A percentile compares a stretch with the other conserved stretches of the same genome.
phyloP scores from a whole-genome alignment of 306 rosid species.

The Vigna radiata region DNA sequence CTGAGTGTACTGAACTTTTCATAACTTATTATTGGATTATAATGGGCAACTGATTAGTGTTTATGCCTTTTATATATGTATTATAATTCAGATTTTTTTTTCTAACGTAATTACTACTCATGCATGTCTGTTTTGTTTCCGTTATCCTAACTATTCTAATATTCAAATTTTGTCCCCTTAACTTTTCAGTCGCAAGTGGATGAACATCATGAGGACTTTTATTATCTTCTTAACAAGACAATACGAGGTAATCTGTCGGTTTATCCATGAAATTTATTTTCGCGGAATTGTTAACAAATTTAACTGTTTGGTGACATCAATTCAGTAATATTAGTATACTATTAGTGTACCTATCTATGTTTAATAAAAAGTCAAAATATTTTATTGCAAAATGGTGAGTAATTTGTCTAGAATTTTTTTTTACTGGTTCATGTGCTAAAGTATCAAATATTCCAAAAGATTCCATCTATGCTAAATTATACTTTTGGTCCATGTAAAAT shows the following conservation, averaged over 20 bases:
- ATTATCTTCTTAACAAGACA: conserved; percentile 78
- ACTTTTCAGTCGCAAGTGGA: conserved; percentile 68
- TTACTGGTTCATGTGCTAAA: conserved; percentile 11
- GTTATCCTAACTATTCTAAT: not conserved
- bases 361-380: not conserved
- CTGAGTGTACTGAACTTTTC: conserved; percentile 21
- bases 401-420: not conserved
- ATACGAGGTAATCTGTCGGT: conserved; percentile 60
- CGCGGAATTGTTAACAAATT: conserved; percentile 13
- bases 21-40: not conserved
- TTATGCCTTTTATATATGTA: conserved; percentile 12
- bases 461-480: conserved; percentile 11
- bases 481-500: conserved; percentile 11
- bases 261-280: not conserved
- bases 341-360: conserved; percentile 4
- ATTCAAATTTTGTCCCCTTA: conserved; percentile 38
- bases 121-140: not conserved
- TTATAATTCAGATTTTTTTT: conserved; percentile 22
- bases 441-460: not conserved
- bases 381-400: conserved; percentile 24
- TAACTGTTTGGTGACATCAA: conserved; percentile 30
- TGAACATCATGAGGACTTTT: conserved; percentile 68
- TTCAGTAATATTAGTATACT: conserved; percentile 11
- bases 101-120: not conserved
- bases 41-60: conserved; percentile 3